phyloP scores from a whole-genome alignment of 768 basidiomycete species.

The Gelatoporia subvermispora region DNA sequence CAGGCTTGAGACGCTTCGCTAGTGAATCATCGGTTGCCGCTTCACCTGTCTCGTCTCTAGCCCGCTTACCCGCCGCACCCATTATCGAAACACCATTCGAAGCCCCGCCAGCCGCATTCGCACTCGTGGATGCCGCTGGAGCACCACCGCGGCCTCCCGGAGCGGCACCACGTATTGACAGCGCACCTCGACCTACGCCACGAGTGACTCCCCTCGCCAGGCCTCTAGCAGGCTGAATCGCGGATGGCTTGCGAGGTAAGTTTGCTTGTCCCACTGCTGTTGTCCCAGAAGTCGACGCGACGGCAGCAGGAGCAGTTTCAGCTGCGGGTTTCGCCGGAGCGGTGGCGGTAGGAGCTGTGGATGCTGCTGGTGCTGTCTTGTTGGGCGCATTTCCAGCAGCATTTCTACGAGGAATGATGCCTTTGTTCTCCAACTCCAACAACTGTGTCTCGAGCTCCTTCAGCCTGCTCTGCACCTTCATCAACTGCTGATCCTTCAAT shows the following conservation, averaged over 20 bases:
- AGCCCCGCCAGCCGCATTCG: constrained; percentile 27
- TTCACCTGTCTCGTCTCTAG: constrained; percentile 48
- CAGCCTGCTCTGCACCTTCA: constrained; percentile 51
- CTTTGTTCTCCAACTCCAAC: constrained; percentile 48
- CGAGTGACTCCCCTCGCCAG: constrained; percentile 19
- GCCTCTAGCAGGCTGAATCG: constrained; percentile 25
- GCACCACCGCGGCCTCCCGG: constrained; percentile 30
- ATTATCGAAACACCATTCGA: constrained; percentile 50
- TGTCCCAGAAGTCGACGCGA: constrained; percentile 16
- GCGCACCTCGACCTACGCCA: constrained; percentile 26
- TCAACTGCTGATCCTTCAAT: constrained; percentile 68
- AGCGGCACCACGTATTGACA: constrained; percentile 13
- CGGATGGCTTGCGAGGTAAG: constrained; percentile 28
- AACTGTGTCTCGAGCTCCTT: constrained; percentile 69
- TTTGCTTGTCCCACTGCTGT: constrained; percentile 24
- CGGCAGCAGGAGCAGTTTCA: constrained; percentile 5
- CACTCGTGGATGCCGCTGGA: constrained; percentile 18
- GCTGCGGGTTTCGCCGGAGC: constrained; percentile 9
- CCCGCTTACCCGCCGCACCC: constrained; percentile 62
- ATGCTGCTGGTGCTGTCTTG: constrained; percentile 14
- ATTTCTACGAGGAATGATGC: constrained; percentile 30
- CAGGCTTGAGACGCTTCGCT: constrained; percentile 63
- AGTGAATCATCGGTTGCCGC: constrained; percentile 48
- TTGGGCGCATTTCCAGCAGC: constrained; percentile 8
- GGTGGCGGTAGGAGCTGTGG: constrained; percentile 1